These are phyloP conservation scores for Scheffersomyces illinoinensis DNA, from an alignment of 1,139 yeast species.

Conservation along the genomic window DNA sequence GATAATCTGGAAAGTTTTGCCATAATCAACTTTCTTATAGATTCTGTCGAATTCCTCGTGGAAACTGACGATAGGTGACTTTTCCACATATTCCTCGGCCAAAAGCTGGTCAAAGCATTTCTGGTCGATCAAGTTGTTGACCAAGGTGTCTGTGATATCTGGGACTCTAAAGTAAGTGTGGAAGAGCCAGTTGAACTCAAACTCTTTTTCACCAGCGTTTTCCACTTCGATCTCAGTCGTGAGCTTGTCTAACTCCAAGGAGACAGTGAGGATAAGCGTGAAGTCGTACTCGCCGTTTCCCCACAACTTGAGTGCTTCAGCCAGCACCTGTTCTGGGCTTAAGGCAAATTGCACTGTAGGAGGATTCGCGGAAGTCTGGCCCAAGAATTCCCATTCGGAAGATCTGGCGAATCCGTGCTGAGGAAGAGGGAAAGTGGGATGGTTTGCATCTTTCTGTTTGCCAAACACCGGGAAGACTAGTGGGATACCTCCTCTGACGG, in stretches of 20 bases:
- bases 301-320: slow-evolving; percentile 59
- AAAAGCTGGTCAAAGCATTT: slow-evolving; percentile 74
- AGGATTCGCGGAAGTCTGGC: slow-evolving; percentile 60
- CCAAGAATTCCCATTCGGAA: slow-evolving; percentile 88
- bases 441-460: slow-evolving; percentile 45
- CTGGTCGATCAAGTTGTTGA: slow-evolving; percentile 74
- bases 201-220: slow-evolving; percentile 62
- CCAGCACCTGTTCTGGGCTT: slow-evolving; percentile 76
- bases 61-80: slow-evolving; percentile 71
- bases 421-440: slow-evolving; percentile 57
- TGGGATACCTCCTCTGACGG: slow-evolving; percentile 97
- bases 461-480: slow-evolving; percentile 96
- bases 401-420: slow-evolving; percentile 97
- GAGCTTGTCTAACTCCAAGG: slow-evolving; percentile 53
- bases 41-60: slow-evolving; percentile 83
- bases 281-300: slow-evolving; percentile 60
- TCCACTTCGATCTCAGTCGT: slow-evolving; percentile 72
- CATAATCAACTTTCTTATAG: slow-evolving; percentile 59
- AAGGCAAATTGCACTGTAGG: slow-evolving; percentile 86
- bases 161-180: slow-evolving; percentile 83
- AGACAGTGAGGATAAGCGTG: slow-evolving; percentile 71
- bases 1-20: slow-evolving; percentile 61
- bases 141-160: slow-evolving; percentile 75
- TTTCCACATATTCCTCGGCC: slow-evolving; percentile 62
- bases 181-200: slow-evolving; percentile 92